Percentiles rank a stretch among this genome's conserved stretches.
These are phyloP conservation scores for Hyaloscypha bicolor DNA, from an alignment of 495 filamentous ascomycete genomes.

Conservation along the genomic window DNA sequence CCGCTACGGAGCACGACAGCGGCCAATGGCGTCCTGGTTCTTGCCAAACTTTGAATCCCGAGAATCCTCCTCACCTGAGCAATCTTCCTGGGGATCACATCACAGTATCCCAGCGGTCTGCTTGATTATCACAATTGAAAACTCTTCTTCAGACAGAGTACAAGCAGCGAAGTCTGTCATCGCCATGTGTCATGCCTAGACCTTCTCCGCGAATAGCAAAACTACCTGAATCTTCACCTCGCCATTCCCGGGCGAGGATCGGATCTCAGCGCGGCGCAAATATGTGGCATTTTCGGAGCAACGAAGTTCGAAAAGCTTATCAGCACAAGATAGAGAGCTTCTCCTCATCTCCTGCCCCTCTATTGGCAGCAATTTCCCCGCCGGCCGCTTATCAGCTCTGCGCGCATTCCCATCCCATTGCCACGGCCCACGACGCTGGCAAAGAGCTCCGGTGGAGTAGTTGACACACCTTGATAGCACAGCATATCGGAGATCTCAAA, in stretches of 20 bases:
- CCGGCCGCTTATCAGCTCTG: conserved; percentile 7
- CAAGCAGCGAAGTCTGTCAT: no score
- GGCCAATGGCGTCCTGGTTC: not conserved
- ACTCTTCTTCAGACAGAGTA: no score
- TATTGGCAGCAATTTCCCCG: conserved; percentile 1
- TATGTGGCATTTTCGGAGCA: conserved; percentile 3
- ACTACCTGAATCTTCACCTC: not conserved
- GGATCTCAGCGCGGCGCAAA: conserved; percentile 3
- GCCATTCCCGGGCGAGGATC: not conserved
- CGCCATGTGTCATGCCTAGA: not conserved
- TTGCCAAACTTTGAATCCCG: not conserved
- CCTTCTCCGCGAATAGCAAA: no score
- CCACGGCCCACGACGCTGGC: conserved; percentile 1
- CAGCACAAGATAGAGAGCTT: conserved; percentile 5
- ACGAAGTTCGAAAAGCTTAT: conserved; percentile 9
- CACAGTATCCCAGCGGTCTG: not conserved
- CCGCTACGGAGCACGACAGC: not conserved
- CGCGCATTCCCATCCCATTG: not conserved
- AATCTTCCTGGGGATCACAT: not conserved
- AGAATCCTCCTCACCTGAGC: not conserved
- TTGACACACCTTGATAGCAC: conserved; percentile 7
- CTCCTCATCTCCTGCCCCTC: conserved; percentile 4
- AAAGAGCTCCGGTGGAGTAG: conserved; percentile 6
- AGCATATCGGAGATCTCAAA: not conserved
- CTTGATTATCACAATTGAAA: no score